Evolutionary conservation across 2,329 filamentous ascomycete species (phyloP), one percentile per base, ranked within the genome.

Genomic region (Bipolaris oryzae): DNA sequence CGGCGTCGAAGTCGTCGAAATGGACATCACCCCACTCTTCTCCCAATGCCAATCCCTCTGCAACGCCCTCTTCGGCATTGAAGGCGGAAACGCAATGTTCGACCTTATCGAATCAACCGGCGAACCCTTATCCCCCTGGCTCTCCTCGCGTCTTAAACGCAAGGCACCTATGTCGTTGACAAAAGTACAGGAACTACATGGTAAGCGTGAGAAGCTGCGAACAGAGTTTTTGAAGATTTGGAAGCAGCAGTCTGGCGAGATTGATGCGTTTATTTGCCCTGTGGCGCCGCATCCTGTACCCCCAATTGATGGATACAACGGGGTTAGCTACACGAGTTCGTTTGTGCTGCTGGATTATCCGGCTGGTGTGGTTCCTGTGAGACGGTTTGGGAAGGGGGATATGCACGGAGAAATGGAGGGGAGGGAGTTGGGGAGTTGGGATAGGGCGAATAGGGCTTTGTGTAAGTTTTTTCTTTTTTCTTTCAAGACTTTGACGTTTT

Each of bases 321-420:
- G 82, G 0, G 82, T 85, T 0, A 83, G 85, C 54, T 89, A 89
- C 67, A 88, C 86, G 0, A 83, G 79, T 20, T 80, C 79, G 1
- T 88, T 86, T 65, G 85, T 88, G 7, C 65, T 89, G 52, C 71
- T 89, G 20, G 87, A 89, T 68, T 87, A 85, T 64, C 83, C 87
- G 0, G 82, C 86, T 2, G 87, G 83, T 16, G 68, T 76, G 3
- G 55, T 89, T 1, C 86, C 86, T 0, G 80, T 89, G 0, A 75
- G 86, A 2, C 68, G 71, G 1, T 79, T 87, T 48, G 69, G 57
- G 0, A 74, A 79, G 50, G 67, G 64, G 0, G 87, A 89, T 73
- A 73, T 86, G 60, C 68, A 81, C 28, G 79, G 75, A 16, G 78
- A 83, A 43, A 75, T 85, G 48, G 55, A 68, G 33, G 62, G 68